Evolutionary conservation across 306 rosid genomes (phyloP), one percentile per base, ranked within the genome.

Genomic region (Cicer arietinum): DNA sequence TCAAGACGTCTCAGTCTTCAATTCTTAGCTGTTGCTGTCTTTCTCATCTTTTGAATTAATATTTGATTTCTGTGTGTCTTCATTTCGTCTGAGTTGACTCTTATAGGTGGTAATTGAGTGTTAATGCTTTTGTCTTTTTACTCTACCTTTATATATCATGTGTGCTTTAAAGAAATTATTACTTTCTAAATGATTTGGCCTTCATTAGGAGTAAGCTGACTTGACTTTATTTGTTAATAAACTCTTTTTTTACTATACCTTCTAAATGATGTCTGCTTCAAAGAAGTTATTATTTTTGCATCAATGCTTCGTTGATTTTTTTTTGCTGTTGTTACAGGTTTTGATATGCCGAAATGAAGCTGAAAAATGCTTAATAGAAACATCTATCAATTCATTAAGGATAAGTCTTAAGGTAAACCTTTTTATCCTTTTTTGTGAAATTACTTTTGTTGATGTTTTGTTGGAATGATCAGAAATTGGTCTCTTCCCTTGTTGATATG

Each of bases 281-380:
- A 30, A 13, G 8, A 37, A 53, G 18, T 17, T 42, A 65, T 11
- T 45, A 13, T 64, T 68, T 56, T 73, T 56, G 59, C 56, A 47
- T 63, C 16, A 10, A 54, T 59, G 65, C 64, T 82, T 50, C 7
- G 39, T 46, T 20, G 10, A 7, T 63, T 20, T 20, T 20, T 1
- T 20, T 20, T 1, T 20, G 47, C 57, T 79, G 54, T 73, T 87
- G 13, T 82, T 78, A 37, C 88, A 94, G 97, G 92, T 91, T 83
- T 81, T 92, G 90, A 92, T 94, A 78, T 91, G 97, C 75, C 81
- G 97, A 82, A 94, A 94, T 71, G 99, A 92, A 86, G 94, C 97
- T 42, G 99, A 94, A 77, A 94, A 94, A 69, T 94, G 97, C 81
- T 88, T 94, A 67, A 89, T 90, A 11, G 99, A 94, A 86, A 92